Base-by-base conservation (phyloP, 495 filamentous ascomycete genomes). In the Penicillium dipodomyicola region DNA sequence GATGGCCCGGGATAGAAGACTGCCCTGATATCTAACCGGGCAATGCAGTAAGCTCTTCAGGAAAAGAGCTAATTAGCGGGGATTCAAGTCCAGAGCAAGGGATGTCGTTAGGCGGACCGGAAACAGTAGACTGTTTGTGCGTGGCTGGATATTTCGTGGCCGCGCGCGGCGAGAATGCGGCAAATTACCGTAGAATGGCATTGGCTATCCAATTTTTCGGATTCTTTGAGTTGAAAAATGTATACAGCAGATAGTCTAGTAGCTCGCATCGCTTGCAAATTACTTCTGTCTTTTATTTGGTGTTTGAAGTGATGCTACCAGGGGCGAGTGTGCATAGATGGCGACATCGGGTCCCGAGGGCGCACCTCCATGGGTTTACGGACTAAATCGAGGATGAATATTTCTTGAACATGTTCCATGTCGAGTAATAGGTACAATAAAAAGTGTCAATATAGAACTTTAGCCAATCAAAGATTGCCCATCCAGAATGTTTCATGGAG, bases 111-210 rank as follows among this genome's bases (percentile, higher is more conserved):
- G 35, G 15, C 2, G 14, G 12, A 22, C 25, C 41, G 27, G 22
- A 25, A 50, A 27, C 19, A 35, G 53, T 20, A 49, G 10, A 29
- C 12, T 56, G 47, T 49, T 61, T 61, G 11, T 20, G 23, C 42
- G 56, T 59, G 52, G 60, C 55, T 64, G 50, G 49, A 27, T 5
- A 52, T 60, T 61, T 55, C 49, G 40, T 48, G 15, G 9, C 15
- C 6, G n/a, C 25, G 7, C 6, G n/a, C 25, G 7, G 1, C 10
- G 33, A 59, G 61, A 64, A 68, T 68, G 65, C 42, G 12, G 10
- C 10, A 3, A 11, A 49, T 49, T 11, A 57, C 48, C 10, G 14
- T 27, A 19, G 20, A 22, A 35, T 25, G 5, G 10, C 42, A 46
- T 25, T 27, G 29, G 20, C 5, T 32, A 17, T 20, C n/a, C 15